These are phyloP conservation scores for Globisporangium nunn DNA, from an alignment of 352 stramenopile genomes.

Conservation along the genomic window DNA sequence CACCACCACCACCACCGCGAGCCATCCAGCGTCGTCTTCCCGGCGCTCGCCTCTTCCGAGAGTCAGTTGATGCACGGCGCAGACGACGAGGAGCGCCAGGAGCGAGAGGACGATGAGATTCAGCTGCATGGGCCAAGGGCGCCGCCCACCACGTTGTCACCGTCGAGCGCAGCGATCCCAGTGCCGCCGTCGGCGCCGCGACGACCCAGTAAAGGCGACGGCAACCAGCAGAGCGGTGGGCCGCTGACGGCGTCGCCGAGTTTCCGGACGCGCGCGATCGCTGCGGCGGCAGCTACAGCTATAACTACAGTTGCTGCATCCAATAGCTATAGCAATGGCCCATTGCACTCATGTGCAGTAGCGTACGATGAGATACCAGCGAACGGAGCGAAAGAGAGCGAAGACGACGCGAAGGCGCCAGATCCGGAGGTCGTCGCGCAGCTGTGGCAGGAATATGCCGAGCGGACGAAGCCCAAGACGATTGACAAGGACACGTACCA, in stretches of 20 bases:
- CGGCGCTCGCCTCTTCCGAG: slow-evolving; percentile 17
- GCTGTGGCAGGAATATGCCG: slow-evolving; percentile 55
- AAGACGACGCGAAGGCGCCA: neutral
- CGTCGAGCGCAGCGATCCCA: slow-evolving; percentile 16
- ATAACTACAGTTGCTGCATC: neutral
- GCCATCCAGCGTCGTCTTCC: slow-evolving; percentile 35
- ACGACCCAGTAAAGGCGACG: slow-evolving; percentile 14
- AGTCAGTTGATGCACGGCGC: neutral
- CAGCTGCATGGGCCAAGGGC: neutral
- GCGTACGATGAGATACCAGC: neutral
- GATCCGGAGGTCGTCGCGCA: slow-evolving; percentile 42
- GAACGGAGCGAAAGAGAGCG: neutral
- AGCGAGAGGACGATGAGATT: slow-evolving; percentile 1
- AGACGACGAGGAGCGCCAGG: slow-evolving; percentile 11
- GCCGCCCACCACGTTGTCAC: slow-evolving; percentile 1
- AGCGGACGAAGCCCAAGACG: slow-evolving; percentile 36
- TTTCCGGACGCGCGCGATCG: slow-evolving; percentile 22
- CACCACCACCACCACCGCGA: slow-evolving; percentile 11
- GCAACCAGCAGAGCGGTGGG: slow-evolving; percentile 15
- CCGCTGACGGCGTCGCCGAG: slow-evolving; percentile 9
- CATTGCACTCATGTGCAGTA: neutral
- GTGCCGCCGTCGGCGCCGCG: slow-evolving; percentile 16
- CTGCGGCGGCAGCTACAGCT: slow-evolving; percentile 12
- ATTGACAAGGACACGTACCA: slow-evolving; percentile 54
- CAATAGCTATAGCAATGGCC: neutral